phyloP scores from a whole-genome alignment of 2,329 filamentous ascomycete species.

The Grosmannia huntii region DNA sequence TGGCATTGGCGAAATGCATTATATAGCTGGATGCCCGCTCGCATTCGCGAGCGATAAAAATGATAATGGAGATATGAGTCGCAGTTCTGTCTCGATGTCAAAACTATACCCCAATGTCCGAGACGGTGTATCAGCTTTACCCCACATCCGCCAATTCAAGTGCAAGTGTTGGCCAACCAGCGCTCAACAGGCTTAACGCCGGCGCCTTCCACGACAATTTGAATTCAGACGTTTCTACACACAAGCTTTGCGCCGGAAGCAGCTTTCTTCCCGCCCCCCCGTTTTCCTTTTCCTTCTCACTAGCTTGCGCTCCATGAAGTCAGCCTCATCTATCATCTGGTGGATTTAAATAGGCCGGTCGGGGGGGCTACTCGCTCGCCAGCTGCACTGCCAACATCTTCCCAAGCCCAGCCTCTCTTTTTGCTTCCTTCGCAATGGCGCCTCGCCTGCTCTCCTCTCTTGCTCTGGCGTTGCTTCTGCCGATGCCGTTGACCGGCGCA shows the following conservation, averaged over 20 bases:
- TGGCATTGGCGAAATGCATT: no score
- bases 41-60: no score
- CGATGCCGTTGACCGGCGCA: not conserved
- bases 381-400: not conserved
- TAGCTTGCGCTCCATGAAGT: not conserved
- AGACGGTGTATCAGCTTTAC: no score
- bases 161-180: not conserved
- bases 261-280: not conserved
- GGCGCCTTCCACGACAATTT: not conserved
- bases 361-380: not conserved
- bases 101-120: no score
- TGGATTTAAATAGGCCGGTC: not conserved
- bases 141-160: not conserved
- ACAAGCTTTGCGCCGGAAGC: not conserved
- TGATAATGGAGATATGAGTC: no score
- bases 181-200: not conserved
- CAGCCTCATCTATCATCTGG: not conserved
- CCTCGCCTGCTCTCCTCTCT: conserved; percentile 5
- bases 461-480: conserved; percentile 5
- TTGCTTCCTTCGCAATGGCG: conserved; percentile 7
- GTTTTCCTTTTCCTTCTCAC: not conserved
- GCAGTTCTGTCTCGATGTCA: no score
- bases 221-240: not conserved
- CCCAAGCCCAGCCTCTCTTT: not conserved
- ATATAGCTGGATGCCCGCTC: no score